Conservation (phyloP, 192 early-diverging fungal species). For the Podila horticola region DNA sequence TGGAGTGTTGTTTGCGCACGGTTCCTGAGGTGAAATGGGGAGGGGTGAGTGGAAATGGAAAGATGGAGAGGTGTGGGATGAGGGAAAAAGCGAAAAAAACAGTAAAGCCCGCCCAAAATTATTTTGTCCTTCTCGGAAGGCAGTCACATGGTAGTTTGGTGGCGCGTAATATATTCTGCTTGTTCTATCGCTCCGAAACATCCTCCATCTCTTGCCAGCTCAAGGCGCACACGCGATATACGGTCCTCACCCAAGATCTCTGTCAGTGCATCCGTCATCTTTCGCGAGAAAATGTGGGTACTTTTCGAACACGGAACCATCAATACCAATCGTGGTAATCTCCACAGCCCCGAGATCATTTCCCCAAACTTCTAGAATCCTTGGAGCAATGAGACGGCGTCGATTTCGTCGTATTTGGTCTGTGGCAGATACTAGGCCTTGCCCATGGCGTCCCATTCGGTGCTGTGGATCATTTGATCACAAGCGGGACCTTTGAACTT, state of each 20-base stretch:
- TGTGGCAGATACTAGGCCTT: slow-evolving; percentile 78
- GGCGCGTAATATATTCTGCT: background rate
- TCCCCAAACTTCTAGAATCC: slow-evolving; percentile 91
- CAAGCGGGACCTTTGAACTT: slow-evolving; percentile 61
- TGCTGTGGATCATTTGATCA: slow-evolving; percentile 90
- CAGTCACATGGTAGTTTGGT: background rate
- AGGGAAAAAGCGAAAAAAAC: background rate
- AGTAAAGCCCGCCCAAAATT: background rate
- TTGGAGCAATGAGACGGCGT: slow-evolving; percentile 78
- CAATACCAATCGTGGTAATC: slow-evolving; percentile 76
- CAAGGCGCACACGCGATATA: slow-evolving; percentile 69
- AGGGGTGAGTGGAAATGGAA: background rate
- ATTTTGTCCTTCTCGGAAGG: no score
- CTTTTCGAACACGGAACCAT: slow-evolving; percentile 87
- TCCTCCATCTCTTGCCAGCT: slow-evolving; percentile 77
- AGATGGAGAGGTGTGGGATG: background rate
- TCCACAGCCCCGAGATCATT: slow-evolving; percentile 88
- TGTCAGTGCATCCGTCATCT: slow-evolving; percentile 72
- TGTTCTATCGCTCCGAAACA: slow-evolving; percentile 65
- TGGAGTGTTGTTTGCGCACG: background rate
- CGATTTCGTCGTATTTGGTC: slow-evolving; percentile 86
- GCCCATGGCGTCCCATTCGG: slow-evolving; percentile 88
- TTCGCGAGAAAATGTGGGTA: slow-evolving; percentile 83
- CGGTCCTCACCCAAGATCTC: slow-evolving; percentile 77
- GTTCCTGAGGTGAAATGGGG: background rate